Base-by-base conservation (phyloP, 129 eudicot species). In the Centrapalus pauciflorus region DNA sequence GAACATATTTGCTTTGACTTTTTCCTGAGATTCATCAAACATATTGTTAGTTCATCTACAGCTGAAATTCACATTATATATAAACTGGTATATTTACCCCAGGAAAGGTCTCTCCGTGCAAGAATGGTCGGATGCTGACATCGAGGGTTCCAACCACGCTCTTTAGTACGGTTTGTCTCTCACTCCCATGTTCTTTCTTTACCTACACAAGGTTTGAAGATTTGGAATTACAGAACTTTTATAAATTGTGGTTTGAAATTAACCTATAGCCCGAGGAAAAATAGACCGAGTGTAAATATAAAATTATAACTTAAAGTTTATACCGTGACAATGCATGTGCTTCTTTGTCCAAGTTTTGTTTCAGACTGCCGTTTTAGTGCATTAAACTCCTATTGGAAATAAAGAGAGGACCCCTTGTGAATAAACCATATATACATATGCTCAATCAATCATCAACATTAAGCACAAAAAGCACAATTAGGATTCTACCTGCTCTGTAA, bases 141-240 rank as follows among this genome's bases (percentile, higher is more conserved):
- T 90, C 97, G 34, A 90, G 82, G 46, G 97, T 90, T 71, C 96
- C 97, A 13, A 85, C 86, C 17, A 90, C 81, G 77, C 89, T 87
- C 85, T 90, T 85, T 29, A 87, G 69, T 25, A 79, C 77, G 0
- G 88, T 74, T 59, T 69, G 77, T 66, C 62, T 77, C 28, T 80
- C 76, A 77, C 67, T 69, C 61, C 63, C 56, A 7, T 65, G 61
- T 80, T 82, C 84, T 67, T 84, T 82, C 78, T 77, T 87, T 40
- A 90, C 84, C 97, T 87, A 72, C 61, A 40, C 34, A 74, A 2
- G 48, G 30, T 33, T 7, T 2, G 26, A 46, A 48, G 35, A 3
- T 24, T 59, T 61, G 25, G 8, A 25, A 29, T 12, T 26, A 56
- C 41, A 40, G 19, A 10, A 50, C 2, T 5, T 1, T 5, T 45